These are phyloP conservation scores for Pezicula carpinea DNA, from an alignment of 2,329 filamentous ascomycete genomes.

Conservation along the genomic window DNA sequence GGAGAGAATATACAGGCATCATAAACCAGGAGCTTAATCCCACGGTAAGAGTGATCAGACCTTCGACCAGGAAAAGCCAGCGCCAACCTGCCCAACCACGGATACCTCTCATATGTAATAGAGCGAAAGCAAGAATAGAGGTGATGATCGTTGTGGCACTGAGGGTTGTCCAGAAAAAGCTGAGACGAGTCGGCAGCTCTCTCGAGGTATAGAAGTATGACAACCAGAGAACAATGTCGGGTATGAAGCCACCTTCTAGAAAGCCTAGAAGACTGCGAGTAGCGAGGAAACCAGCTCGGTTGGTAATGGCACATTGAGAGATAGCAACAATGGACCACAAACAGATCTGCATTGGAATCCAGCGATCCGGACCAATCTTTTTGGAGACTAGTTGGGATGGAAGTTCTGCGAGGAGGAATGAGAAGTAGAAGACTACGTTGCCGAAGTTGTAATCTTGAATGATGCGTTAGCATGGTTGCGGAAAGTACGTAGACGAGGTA, in stretches of 20 bases:
- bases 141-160: conserved; percentile 23
- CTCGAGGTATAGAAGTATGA: conserved; percentile 72
- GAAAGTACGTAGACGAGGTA: background rate
- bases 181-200: conserved; percentile 62
- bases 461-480: background rate
- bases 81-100: conserved; percentile 49
- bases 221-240: conserved; percentile 61
- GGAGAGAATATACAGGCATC: conserved; percentile 37
- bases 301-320: conserved; percentile 20
- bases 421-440: conserved; percentile 34
- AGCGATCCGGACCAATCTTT: conserved; percentile 43
- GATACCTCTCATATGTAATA: conserved; percentile 44
- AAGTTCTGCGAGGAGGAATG: conserved; percentile 41
- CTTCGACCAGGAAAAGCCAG: conserved; percentile 54
- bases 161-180: conserved; percentile 64
- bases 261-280: conserved; percentile 43
- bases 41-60: conserved; percentile 47
- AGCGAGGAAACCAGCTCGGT: conserved; percentile 34
- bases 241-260: conserved; percentile 53
- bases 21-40: conserved; percentile 50
- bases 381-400: conserved; percentile 45
- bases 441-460: conserved; percentile 20
- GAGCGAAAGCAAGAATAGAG: conserved; percentile 54
- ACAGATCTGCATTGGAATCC: conserved; percentile 43
- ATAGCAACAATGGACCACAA: conserved; percentile 33